Conservation (phyloP, 495 filamentous ascomycete genomes). For the Clavariopsis aquatica region DNA sequence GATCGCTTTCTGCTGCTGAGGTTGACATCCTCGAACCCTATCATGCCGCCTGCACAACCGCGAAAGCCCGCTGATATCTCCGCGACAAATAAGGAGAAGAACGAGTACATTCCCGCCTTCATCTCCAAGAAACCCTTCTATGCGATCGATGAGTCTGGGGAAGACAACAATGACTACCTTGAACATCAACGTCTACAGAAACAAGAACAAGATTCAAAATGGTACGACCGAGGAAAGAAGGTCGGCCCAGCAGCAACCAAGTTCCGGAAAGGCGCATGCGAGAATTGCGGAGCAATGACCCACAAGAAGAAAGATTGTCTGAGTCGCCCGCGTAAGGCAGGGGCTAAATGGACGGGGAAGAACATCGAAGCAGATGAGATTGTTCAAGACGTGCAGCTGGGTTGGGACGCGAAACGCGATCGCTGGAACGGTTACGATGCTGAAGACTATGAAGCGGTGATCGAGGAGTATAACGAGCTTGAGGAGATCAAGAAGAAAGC, state of each 20-base stretch:
- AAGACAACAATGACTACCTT: conserved; percentile 78
- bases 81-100: conserved; percentile 51
- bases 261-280: conserved; percentile 95
- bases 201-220: conserved; percentile 69
- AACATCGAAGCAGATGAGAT: conserved; percentile 92
- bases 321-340: conserved; percentile 82
- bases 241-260: conserved; percentile 84
- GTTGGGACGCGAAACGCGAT: conserved; percentile 98
- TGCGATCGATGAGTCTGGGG: conserved; percentile 72
- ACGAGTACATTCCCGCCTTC: conserved; percentile 98
- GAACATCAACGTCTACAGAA: conserved; percentile 93
- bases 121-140: conserved; percentile 99
- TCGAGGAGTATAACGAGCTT: conserved; percentile 83
- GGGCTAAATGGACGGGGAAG: conserved; percentile 88
- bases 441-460: conserved; percentile 77
- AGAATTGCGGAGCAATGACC: conserved; percentile 96
- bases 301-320: conserved; percentile 95
- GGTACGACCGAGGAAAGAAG: conserved; percentile 86
- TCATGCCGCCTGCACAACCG: conserved; percentile 42
- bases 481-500: conserved; percentile 73
- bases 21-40: conserved; percentile 20
- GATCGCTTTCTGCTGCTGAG: not conserved
- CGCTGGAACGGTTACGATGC: conserved; percentile 97
- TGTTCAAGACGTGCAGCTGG: conserved; percentile 78
- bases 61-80: conserved; percentile 43